Evolutionary conservation across 2,329 filamentous ascomycete species (phyloP).

Genomic region (Colletotrichum theobromicola): DNA sequence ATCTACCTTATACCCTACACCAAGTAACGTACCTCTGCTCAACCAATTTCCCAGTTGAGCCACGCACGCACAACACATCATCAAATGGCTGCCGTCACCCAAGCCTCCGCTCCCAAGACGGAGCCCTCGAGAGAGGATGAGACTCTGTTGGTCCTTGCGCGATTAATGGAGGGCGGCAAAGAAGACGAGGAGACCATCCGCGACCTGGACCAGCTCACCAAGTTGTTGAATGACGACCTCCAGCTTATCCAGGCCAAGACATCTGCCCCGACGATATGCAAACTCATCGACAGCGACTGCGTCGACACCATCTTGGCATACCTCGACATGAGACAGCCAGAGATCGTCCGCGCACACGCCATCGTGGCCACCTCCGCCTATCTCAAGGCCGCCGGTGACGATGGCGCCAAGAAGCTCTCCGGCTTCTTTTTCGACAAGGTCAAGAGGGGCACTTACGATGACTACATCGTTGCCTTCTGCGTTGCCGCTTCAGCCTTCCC

Average conservation of each 20-base stretch:
- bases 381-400: constrained; percentile 76
- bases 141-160: constrained; percentile 80
- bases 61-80: neutral
- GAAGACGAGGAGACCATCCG: constrained; percentile 75
- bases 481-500: constrained; percentile 91
- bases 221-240: constrained; percentile 62
- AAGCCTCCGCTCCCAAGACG: constrained; percentile 32
- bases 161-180: constrained; percentile 88
- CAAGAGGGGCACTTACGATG: constrained; percentile 79
- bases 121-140: constrained; percentile 58
- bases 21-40: neutral
- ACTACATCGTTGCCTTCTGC: constrained; percentile 90
- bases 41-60: neutral
- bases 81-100: constrained; percentile 39
- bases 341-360: constrained; percentile 78
- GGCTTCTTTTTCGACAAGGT: constrained; percentile 78
- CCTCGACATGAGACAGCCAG: constrained; percentile 81
- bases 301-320: constrained; percentile 87
- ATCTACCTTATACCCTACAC: neutral
- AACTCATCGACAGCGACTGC: constrained; percentile 73
- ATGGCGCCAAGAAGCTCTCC: constrained; percentile 72
- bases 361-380: constrained; percentile 84
- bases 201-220: constrained; percentile 63
- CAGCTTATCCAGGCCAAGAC: constrained; percentile 40
- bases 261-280: constrained; percentile 55